These are phyloP conservation scores for Lachnellula subtilissima DNA, from an alignment of 2,329 filamentous ascomycete genomes.

Conservation along the genomic window DNA sequence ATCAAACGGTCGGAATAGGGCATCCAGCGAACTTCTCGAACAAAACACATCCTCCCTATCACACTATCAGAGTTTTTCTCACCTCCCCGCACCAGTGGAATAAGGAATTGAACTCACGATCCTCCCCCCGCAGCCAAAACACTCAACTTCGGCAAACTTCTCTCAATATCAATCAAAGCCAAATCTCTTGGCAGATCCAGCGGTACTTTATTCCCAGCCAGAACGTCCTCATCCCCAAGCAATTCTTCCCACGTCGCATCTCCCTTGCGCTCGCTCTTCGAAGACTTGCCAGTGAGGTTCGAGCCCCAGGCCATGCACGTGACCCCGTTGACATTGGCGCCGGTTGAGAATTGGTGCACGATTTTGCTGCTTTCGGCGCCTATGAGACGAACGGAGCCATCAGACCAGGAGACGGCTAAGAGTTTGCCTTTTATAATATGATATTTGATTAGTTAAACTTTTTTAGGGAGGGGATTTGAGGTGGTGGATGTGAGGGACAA, in stretches of 20 bases:
- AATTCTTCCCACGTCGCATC: constrained; percentile 20
- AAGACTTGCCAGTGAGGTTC: constrained; percentile 22
- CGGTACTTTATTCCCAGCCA: constrained; percentile 9
- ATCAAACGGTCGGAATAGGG: constrained; percentile 35
- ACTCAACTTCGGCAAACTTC: constrained; percentile 70
- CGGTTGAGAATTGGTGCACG: constrained; percentile 60
- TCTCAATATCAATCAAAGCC: constrained; percentile 70
- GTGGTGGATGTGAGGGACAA: not conserved
- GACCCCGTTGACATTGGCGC: constrained; percentile 35
- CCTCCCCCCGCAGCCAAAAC: constrained; percentile 61
- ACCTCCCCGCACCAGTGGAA: not conserved
- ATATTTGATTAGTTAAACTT: too few species aligned
- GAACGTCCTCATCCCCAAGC: constrained; percentile 10
- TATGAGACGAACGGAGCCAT: constrained; percentile 71
- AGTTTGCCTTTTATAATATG: constrained; percentile 53
- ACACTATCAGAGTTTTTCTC: constrained; percentile 5
- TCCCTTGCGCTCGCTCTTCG: constrained; percentile 11
- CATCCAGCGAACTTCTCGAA: constrained; percentile 31
- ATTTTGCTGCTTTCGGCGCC: constrained; percentile 77
- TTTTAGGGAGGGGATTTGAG: not conserved
- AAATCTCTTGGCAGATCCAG: constrained; percentile 66
- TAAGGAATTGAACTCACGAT: constrained; percentile 44
- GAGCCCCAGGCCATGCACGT: constrained; percentile 39
- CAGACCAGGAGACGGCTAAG: constrained; percentile 78
- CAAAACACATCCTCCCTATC: constrained; percentile 33